Evolutionary conservation across 192 early-diverging fungal genomes (phyloP).

Genomic region (Jimgerdemannia flammicorona): DNA sequence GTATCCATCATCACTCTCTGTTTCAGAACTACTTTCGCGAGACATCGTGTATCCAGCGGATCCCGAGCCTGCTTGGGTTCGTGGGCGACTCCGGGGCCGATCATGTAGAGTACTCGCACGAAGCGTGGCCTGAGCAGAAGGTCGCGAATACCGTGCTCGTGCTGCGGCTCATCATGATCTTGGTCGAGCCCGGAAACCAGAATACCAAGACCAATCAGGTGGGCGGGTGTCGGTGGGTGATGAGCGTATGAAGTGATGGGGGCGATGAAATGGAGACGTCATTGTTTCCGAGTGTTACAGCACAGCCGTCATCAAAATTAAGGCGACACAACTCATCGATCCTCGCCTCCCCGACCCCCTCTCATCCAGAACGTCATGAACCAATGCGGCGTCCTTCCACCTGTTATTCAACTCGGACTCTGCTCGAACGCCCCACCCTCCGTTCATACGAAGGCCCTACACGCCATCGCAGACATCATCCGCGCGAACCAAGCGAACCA

Average conservation of each 20-base stretch:
- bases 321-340: too few species aligned
- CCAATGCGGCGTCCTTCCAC: slow-evolving; percentile 75
- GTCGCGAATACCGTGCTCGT: slow-evolving; percentile 83
- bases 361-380: slow-evolving; percentile 66
- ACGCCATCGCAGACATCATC: slow-evolving; percentile 82
- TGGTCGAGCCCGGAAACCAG: slow-evolving; percentile 83
- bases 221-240: background rate
- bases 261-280: too few species aligned
- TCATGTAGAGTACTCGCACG: slow-evolving; percentile 35
- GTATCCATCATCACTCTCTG: too few species aligned
- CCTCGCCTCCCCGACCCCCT: background rate
- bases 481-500: slow-evolving; percentile 75
- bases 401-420: slow-evolving; percentile 77
- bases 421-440: slow-evolving; percentile 69
- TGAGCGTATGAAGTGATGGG: background rate
- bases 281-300: too few species aligned
- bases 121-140: slow-evolving; percentile 81
- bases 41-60: slow-evolving; percentile 86
- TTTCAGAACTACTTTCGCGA: slow-evolving; percentile 91
- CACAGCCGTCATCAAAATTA: too few species aligned
- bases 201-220: slow-evolving; percentile 84
- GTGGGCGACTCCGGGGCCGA: slow-evolving; percentile 34
- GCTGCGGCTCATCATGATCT: slow-evolving; percentile 83
- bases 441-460: slow-evolving; percentile 80
- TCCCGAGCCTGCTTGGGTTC: slow-evolving; percentile 73